These are phyloP conservation scores for Elsinoe arachidis DNA, from an alignment of 2,329 filamentous ascomycete genomes.

Conservation along the genomic window DNA sequence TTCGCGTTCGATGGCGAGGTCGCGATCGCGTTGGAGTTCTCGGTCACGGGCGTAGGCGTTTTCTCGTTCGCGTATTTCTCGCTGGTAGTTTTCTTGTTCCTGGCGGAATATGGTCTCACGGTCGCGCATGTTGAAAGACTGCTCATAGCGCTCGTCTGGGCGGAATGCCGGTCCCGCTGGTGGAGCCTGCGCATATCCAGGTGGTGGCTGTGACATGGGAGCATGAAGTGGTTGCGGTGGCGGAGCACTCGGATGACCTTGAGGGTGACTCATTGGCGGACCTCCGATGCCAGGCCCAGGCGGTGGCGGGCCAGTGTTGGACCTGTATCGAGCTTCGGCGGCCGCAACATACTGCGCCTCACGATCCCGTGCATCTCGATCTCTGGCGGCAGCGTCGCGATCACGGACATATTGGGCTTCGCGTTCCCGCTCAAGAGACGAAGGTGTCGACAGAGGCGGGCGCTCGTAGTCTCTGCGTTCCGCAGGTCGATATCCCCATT, in stretches of 20 bases:
- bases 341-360: neutral
- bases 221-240: slow-evolving; percentile 11
- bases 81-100: slow-evolving; percentile 13
- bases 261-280: slow-evolving; percentile 7
- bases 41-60: slow-evolving; percentile 4
- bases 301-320: neutral
- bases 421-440: slow-evolving; percentile 17
- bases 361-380: neutral
- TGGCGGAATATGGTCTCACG: slow-evolving; percentile 7
- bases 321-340: neutral
- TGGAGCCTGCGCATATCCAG: slow-evolving; percentile 11
- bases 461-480: slow-evolving; percentile 5
- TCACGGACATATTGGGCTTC: slow-evolving; percentile 11
- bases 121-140: neutral
- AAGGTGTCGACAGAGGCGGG: neutral
- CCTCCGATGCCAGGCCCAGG: slow-evolving; percentile 2
- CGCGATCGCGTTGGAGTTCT: slow-evolving; percentile 1
- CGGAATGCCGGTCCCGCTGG: slow-evolving; percentile 4
- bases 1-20: slow-evolving; percentile 1
- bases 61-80: slow-evolving; percentile 16
- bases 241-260: slow-evolving; percentile 9
- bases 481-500: slow-evolving; percentile 3
- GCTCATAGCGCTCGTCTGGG: slow-evolving; percentile 4
- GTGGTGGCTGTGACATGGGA: neutral
- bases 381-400: neutral